A percentile compares a stretch with the other conserved stretches of the same genome.
phyloP scores from a whole-genome alignment of 140 eudicot genomes.

The Stevia rebaudiana region DNA sequence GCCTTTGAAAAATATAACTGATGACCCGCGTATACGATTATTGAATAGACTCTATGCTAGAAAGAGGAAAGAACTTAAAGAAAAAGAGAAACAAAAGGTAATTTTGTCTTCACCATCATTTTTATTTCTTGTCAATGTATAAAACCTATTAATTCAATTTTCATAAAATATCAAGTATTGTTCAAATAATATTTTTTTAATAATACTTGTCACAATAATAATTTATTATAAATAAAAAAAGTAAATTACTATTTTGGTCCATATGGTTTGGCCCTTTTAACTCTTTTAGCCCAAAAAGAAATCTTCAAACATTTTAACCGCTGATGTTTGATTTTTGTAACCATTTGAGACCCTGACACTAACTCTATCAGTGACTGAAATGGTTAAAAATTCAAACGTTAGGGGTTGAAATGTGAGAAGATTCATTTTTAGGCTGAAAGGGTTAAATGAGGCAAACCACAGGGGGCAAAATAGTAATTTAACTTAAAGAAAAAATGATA shows the following conservation, averaged over 20 bases:
- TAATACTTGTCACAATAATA: neutral
- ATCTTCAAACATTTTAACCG: no score
- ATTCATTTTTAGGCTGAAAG: no score
- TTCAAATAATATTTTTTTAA: neutral
- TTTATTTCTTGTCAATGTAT: neutral
- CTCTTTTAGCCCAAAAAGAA: no score
- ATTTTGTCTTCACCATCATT: neutral
- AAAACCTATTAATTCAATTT: neutral
- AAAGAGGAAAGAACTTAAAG: constrained; percentile 84
- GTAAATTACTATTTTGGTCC: no score
- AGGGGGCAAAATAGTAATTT: no score
- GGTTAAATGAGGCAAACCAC: no score
- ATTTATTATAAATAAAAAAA: neutral
- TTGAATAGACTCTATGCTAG: constrained; percentile 80
- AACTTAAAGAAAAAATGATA: neutral
- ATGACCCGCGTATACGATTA: constrained; percentile 82
- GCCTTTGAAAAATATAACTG: constrained; percentile 75
- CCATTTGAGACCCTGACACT: no score
- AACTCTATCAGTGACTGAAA: no score
- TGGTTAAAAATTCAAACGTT: no score
- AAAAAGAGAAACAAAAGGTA: constrained; percentile 70
- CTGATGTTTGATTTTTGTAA: no score
- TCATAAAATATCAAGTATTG: neutral
- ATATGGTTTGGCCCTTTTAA: no score
- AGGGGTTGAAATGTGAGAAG: no score